These are phyloP conservation scores for Cercospora berteroae DNA, from an alignment of 2,329 filamentous ascomycete genomes.

Conservation along the genomic window DNA sequence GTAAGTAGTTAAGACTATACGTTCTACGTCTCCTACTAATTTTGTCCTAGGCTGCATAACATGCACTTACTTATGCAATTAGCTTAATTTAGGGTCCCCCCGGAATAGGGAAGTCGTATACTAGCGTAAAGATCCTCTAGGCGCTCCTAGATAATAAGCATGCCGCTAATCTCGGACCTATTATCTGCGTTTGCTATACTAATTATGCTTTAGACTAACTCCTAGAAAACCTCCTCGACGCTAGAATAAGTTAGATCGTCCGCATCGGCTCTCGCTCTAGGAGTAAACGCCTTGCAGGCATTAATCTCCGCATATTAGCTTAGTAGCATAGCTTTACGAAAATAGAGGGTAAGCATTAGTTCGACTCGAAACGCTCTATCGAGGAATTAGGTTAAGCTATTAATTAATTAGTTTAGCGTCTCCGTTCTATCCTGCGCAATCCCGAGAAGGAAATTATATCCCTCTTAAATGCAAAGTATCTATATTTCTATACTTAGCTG, in stretches of 20 bases:
- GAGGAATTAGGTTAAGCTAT: slow-evolving; percentile 25
- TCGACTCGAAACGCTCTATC: slow-evolving; percentile 27
- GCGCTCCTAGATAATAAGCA: slow-evolving; percentile 51
- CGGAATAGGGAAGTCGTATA: slow-evolving; percentile 70
- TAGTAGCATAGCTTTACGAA: slow-evolving; percentile 40
- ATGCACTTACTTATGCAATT: slow-evolving; percentile 54
- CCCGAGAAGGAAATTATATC: neutral
- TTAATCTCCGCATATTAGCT: slow-evolving; percentile 51
- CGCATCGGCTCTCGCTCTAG: slow-evolving; percentile 63
- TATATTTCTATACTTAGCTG: slow-evolving; percentile 26
- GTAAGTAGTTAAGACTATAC: no score
- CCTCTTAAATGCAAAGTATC: slow-evolving; percentile 21
- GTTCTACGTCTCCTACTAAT: no score
- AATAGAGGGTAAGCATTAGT: slow-evolving; percentile 40
- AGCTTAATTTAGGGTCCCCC: slow-evolving; percentile 71
- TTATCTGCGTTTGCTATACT: slow-evolving; percentile 51
- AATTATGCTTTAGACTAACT: slow-evolving; percentile 59
- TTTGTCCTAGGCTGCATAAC: slow-evolving; percentile 56
- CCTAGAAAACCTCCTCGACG: slow-evolving; percentile 58
- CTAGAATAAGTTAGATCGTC: slow-evolving; percentile 55
- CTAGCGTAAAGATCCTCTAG: slow-evolving; percentile 64
- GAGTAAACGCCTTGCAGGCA: slow-evolving; percentile 49
- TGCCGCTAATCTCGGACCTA: slow-evolving; percentile 58
- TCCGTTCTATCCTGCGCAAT: slow-evolving; percentile 1
- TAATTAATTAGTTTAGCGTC: slow-evolving; percentile 13